Base-by-base conservation (phyloP, 2,329 filamentous ascomycete genomes). In the Trichoderma simmonsii region DNA sequence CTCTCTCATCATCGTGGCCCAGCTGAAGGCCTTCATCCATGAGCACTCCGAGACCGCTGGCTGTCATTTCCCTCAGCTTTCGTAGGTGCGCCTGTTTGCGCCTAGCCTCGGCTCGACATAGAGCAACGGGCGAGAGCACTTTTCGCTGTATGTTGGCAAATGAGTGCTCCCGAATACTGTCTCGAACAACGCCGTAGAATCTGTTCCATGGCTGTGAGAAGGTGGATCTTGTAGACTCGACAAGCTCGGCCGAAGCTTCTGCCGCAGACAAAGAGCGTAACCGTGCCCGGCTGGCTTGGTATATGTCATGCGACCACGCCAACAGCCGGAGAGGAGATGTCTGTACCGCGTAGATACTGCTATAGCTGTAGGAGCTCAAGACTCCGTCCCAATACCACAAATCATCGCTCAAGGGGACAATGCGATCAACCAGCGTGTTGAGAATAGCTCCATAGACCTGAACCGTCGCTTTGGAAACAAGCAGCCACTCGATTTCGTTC, bases 371-470 rank as follows among this genome's bases (percentile, higher is more conserved):
- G 0, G 93, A 97, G 11, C 89, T 89, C 34, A 97, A 83, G 2
- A 98, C 88, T 75, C 96, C 92, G 78, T 97, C 93, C 96, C 96
- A 99, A 80, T 98, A 98, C 90, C 92, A 95, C 28, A 97, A 91
- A 76, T 97, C 94, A 75, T 97, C 91, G 76, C 90, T 93, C 21
- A 99, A 82, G 0, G 92, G 91, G 12, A 95, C 90, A 12, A 94
- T 97, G 77, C 96, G 92, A 70, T 95, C 92, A 12, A 98, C 83
- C 4, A 98, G 86, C 0, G 89, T 90, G 76, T 91, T 90, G 75
- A 98, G 84, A 54, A 97, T 87, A 63, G 93, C 84, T 4, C 95
- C 95, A 78, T 97, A 97, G 1, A 92, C 91, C 78, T 98, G 95
- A n/a, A 95, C 90, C 0, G 95, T 93, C 5, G 95, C 95, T 81